These are phyloP conservation scores for Aspergillus baeticus DNA, from an alignment of 495 filamentous ascomycete genomes.

Conservation along the genomic window DNA sequence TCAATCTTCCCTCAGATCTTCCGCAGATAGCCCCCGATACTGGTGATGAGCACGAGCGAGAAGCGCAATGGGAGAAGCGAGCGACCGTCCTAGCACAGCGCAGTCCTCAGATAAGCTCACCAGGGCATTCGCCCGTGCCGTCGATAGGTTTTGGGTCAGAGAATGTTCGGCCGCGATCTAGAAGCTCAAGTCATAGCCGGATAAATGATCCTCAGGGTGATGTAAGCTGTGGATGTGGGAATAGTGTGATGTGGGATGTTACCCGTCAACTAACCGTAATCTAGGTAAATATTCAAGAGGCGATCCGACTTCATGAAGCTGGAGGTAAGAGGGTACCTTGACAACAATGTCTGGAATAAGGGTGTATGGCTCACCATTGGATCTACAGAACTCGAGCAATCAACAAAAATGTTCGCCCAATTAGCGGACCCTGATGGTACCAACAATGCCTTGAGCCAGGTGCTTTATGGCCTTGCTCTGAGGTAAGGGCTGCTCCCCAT, in stretches of 20 bases:
- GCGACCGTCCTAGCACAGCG: conserved; percentile 78
- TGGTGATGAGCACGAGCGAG: conserved; percentile 50
- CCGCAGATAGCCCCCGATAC: conserved; percentile 63
- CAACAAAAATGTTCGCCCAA: conserved; percentile 81
- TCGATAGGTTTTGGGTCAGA: conserved; percentile 15
- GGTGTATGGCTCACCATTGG: conserved; percentile 7
- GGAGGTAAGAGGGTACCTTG: conserved; percentile 51
- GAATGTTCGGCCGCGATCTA: conserved; percentile 20
- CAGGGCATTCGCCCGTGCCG: conserved; percentile 22
- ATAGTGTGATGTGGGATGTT: neutral
- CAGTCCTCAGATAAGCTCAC: conserved; percentile 47
- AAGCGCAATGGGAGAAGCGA: conserved; percentile 78
- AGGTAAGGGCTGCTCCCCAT: conserved; percentile 54
- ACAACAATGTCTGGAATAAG: neutral
- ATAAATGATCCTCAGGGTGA: conserved; percentile 42
- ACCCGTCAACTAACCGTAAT: neutral
- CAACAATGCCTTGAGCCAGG: conserved; percentile 93
- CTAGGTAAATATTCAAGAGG: conserved; percentile 86
- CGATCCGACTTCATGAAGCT: conserved; percentile 89
- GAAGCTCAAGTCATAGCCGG: conserved; percentile 33
- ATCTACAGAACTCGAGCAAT: conserved; percentile 56
- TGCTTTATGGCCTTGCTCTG: conserved; percentile 91
- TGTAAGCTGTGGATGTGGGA: conserved; percentile 27
- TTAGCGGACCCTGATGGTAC: conserved; percentile 82
- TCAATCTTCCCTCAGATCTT: conserved; percentile 74